A percentile compares a stretch with the other conserved stretches of the same genome.
Conservation (phyloP, 192 early-diverging fungal species). For the Coemansia sp. region DNA sequence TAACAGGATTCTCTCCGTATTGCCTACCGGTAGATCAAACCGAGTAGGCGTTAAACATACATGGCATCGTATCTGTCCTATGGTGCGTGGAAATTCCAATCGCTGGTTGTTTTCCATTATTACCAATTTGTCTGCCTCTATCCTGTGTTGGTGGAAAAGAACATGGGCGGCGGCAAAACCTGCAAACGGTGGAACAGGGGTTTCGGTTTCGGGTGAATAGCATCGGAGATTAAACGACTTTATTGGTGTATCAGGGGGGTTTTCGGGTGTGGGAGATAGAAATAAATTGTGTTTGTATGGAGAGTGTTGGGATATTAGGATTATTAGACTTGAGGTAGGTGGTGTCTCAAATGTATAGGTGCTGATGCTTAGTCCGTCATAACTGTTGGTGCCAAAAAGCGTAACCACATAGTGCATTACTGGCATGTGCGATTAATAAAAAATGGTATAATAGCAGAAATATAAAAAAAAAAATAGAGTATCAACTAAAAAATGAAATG, state of each 20-base stretch:
- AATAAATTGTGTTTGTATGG: conserved; percentile 19
- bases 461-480: neutral
- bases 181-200: conserved; percentile 14
- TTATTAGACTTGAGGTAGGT: conserved; percentile 9
- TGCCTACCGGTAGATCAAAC: neutral
- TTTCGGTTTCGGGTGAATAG: conserved; percentile 7
- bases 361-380: conserved; percentile 24
- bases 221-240: conserved; percentile 19
- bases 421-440: conserved; percentile 1
- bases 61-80: conserved; percentile 6
- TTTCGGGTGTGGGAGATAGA: neutral
- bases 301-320: neutral
- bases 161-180: conserved; percentile 21
- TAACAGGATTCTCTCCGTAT: conserved; percentile 18
- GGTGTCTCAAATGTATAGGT: conserved; percentile 8
- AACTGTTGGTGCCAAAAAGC: conserved; percentile 21
- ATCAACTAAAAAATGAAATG: neutral
- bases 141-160: neutral
- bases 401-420: conserved; percentile 18
- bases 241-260: neutral
- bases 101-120: neutral
- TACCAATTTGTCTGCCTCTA: neutral
- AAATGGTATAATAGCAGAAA: neutral
- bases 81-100: conserved; percentile 5
- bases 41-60: neutral